Evolutionary conservation across 306 rosid species (phyloP), one percentile per base, ranked within the genome.

Genomic region (Cicer arietinum): DNA sequence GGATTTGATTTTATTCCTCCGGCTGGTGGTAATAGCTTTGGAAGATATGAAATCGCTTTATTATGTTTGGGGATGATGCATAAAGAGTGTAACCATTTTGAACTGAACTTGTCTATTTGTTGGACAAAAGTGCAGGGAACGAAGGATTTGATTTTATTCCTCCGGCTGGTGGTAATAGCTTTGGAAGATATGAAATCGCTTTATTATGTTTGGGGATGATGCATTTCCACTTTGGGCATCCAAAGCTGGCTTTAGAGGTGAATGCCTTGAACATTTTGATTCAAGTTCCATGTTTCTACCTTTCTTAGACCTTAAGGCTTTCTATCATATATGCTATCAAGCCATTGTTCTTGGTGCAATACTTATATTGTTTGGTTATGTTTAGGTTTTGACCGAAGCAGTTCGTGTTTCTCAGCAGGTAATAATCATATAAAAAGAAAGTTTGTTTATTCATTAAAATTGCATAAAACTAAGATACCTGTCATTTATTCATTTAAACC

Each of bases 51-150:
- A 87, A 84, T 89, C 76, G 96, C 89, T 73, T 82, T 91, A 81
- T 89, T 90, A 75, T 94, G 90, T 84, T 85, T 90, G 80, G 97
- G 98, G 80, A 89, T 91, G 96, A 94, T 94, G 98, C 97, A 91
- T 71, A n/a, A 61, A 37, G 74, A 35, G 50, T 56, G 57, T 45
- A 44, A 59, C 79, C 72, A 62, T 39, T 50, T 64, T 41, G 51
- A 71, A 50, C 78, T 78, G 57, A 84, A 80, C 81, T 81, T 66
- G 82, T 84, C 78, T 76, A 63, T 75, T 73, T 85, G 58, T 81
- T 83, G 86, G 84, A 79, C 86, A 83, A 90, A 87, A 94, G 98
- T 91, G 96, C 98, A 94, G 98, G 98, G 96, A 90, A 89, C 17
- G 97, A 94, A 87, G 98, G 98, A 88, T 84, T 85, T 84, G 98